These are phyloP conservation scores for Botrytis elliptica DNA, from an alignment of 2,329 filamentous ascomycete species.

Conservation along the genomic window DNA sequence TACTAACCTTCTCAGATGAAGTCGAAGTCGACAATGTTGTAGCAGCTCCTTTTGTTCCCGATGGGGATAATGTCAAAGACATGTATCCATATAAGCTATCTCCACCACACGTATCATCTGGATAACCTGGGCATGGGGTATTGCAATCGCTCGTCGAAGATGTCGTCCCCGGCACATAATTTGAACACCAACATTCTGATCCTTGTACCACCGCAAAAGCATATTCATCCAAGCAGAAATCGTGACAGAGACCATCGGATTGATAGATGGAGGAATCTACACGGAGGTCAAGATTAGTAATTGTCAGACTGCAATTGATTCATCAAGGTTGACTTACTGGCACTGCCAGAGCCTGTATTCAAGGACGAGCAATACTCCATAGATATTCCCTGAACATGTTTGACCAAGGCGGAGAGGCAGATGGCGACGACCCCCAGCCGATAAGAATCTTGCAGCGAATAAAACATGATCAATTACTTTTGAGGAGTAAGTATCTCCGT, in stretches of 20 bases:
- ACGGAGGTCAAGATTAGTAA: conserved; percentile 22
- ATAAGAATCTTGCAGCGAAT: conserved; percentile 26
- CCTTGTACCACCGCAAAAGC: conserved; percentile 69
- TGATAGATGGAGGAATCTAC: conserved; percentile 58
- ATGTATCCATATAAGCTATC: conserved; percentile 65
- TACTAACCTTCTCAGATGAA: conserved; percentile 32
- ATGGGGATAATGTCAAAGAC: conserved; percentile 50
- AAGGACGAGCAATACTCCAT: conserved; percentile 46
- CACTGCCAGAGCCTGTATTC: conserved; percentile 46
- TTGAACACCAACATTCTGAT: conserved; percentile 71
- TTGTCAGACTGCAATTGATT: not conserved
- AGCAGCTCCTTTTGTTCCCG: conserved; percentile 50
- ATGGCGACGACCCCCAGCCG: conserved; percentile 31
- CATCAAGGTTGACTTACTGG: conserved; percentile 42
- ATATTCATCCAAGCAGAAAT: conserved; percentile 55
- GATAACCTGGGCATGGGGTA: conserved; percentile 66
- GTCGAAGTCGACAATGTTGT: conserved; percentile 24
- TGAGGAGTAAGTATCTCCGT: conserved; percentile 14
- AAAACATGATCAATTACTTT: conserved; percentile 24
- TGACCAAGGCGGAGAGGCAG: conserved; percentile 23
- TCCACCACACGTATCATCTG: conserved; percentile 64
- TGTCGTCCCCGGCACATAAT: conserved; percentile 57
- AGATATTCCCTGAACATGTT: conserved; percentile 24
- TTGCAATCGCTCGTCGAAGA: conserved; percentile 50
- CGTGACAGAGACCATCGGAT: conserved; percentile 67